Percentiles rank a stretch among this genome's conserved stretches.
These are phyloP conservation scores for Chlorella sp. DNA, from an alignment of 139 green algal genomes.

Conservation along the genomic window DNA sequence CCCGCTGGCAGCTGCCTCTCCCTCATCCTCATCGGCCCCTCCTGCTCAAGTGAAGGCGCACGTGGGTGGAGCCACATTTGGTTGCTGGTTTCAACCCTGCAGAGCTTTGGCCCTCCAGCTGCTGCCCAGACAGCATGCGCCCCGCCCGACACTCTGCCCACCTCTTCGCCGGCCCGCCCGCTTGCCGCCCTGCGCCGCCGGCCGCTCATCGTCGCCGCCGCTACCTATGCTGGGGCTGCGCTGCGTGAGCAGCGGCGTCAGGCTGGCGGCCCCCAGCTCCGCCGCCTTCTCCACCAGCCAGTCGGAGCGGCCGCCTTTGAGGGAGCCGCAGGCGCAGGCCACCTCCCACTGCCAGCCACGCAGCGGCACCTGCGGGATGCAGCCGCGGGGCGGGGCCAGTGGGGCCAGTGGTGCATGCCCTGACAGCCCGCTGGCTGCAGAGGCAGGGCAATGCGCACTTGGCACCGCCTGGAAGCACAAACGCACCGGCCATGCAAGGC, in stretches of 20 bases:
- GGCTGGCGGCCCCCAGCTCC: conserved; percentile 80
- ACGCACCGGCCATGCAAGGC: too few relatives aligned
- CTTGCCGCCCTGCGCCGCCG: neutral
- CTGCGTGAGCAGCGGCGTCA: conserved; percentile 84
- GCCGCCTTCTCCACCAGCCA: conserved; percentile 93
- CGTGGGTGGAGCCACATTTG: too few relatives aligned
- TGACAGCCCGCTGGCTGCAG: too few relatives aligned
- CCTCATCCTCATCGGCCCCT: conserved; percentile 10
- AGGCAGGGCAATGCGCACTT: too few relatives aligned
- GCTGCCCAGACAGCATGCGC: too few relatives aligned
- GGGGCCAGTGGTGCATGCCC: too few relatives aligned
- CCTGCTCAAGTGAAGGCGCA: too few relatives aligned
- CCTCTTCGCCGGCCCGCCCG: neutral
- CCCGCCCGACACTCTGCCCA: too few relatives aligned
- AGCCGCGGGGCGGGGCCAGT: too few relatives aligned
- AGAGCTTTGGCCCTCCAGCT: too few relatives aligned
- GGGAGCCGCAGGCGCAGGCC: conserved; percentile 71
- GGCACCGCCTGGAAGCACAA: too few relatives aligned
- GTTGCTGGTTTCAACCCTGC: too few relatives aligned
- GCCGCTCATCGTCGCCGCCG: neutral
- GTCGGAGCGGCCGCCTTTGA: conserved; percentile 89
- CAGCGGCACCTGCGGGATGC: neutral
- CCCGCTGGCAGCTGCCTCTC: conserved; percentile 1
- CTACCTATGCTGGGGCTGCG: conserved; percentile 58
- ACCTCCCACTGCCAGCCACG: conserved; percentile 47